phyloP scores from a whole-genome alignment of 495 filamentous ascomycete species.

The Astrocystis sublimbata region DNA sequence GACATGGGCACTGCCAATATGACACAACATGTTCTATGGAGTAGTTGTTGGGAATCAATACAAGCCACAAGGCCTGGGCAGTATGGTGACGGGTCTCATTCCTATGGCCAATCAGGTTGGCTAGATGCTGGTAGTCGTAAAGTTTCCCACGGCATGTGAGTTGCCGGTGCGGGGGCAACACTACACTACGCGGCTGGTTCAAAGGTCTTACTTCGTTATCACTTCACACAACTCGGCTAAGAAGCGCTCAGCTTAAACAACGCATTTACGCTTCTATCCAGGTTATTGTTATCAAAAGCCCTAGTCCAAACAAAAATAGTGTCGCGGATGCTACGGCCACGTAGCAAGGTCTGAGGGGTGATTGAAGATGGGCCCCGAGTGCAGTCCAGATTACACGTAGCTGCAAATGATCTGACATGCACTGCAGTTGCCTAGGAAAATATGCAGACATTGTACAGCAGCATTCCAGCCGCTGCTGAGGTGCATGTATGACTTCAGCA shows the following conservation, averaged over 20 bases:
- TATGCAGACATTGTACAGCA: conserved; percentile 4
- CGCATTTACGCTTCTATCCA: neutral
- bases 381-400: conserved; percentile 4
- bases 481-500: neutral
- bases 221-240: neutral
- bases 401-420: conserved; percentile 13
- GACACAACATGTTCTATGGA: no score
- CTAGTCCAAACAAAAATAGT: neutral
- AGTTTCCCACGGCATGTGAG: conserved; percentile 3
- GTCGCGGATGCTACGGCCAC: neutral
- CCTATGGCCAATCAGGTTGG: neutral
- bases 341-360: neutral
- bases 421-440: neutral
- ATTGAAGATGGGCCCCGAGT: neutral
- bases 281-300: neutral
- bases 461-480: neutral
- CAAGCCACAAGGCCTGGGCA: neutral
- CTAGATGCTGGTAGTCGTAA: conserved; percentile 4
- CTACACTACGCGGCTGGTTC: conserved; percentile 3
- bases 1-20: no score
- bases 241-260: no score
- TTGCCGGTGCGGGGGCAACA: conserved; percentile 6
- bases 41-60: no score
- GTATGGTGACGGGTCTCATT: neutral
- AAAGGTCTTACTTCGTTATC: neutral